Conservation (phyloP, 768 basidiomycete genomes). For the Pholiota molesta region DNA sequence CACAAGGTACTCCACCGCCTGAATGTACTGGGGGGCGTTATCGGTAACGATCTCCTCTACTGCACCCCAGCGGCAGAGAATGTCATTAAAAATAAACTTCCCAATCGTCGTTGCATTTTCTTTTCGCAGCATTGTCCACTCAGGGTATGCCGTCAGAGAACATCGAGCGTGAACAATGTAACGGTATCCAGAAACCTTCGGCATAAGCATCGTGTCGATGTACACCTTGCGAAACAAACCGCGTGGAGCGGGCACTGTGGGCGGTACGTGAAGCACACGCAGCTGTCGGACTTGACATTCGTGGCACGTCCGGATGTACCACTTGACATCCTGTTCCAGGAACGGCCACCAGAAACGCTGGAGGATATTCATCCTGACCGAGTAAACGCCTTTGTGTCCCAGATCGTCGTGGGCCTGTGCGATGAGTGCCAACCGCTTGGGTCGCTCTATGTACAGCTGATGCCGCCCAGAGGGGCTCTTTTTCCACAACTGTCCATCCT, state of each 20-base stretch:
- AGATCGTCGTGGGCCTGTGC: conserved; percentile 28
- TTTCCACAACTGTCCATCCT: conserved; percentile 19
- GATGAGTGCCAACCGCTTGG: conserved; percentile 16
- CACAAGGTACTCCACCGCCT: conserved; percentile 16
- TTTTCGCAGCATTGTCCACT: conserved; percentile 9
- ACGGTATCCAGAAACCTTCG: conserved; percentile 19
- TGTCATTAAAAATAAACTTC: conserved; percentile 17
- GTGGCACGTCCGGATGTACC: conserved; percentile 39
- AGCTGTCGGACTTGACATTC: conserved; percentile 35
- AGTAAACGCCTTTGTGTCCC: conserved; percentile 32
- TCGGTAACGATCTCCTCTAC: conserved; percentile 37
- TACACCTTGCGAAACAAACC: conserved; percentile 34
- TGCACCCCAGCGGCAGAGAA: conserved; percentile 32
- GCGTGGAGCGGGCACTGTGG: conserved; percentile 20
- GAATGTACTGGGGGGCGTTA: conserved; percentile 17
- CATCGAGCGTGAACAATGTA: conserved; percentile 29
- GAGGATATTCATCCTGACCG: conserved; percentile 17
- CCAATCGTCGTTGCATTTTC: conserved; percentile 13
- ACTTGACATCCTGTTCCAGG: conserved; percentile 28
- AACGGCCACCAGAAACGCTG: conserved; percentile 29
- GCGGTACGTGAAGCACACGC: conserved; percentile 27
- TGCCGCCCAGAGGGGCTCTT: conserved; percentile 22
- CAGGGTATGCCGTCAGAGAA: conserved; percentile 12
- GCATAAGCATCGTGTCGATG: conserved; percentile 43
- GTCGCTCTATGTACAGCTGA: conserved; percentile 20